Evolutionary conservation across 441 rosid species (phyloP), one percentile per base, ranked within the genome.

Genomic region (Pelargonium australe): DNA sequence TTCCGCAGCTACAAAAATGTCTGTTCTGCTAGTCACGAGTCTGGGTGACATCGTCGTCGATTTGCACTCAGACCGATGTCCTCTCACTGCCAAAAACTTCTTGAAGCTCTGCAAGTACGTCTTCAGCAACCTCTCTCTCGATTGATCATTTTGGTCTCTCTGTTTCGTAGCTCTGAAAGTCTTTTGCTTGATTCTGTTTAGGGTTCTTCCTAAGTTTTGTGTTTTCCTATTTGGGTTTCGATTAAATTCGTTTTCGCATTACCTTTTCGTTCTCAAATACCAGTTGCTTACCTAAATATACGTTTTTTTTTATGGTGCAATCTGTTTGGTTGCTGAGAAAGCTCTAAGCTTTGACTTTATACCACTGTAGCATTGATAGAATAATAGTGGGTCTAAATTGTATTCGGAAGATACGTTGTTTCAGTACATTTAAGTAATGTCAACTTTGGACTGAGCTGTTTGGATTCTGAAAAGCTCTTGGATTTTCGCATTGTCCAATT

Each of bases 61-160:
- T 79, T 78, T 95, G 70, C 76, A 75, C 58, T 64, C 94, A 0
- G 85, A 80, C 19, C 83, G 81, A 76, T 95, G 99, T 64, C 98
- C 96, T 5, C 76, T 95, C 58, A 92, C 98, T 62, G 84, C 83
- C 87, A 92, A 95, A 73, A 95, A 89, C 80, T 92, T 95, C 82
- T 81, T 95, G 81, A 92, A 92, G 85, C 97, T 95, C 73, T 95
- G 99, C 98, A 92, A 80, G 99, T 85, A 53, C 68, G 81, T 71
- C 34, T 57, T 44, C 65, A 28, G 11, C 43, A 25, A 51, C 17
- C 1, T 40, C 34, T 64, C 49, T 64, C 51, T 40, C 62, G 23
- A 20, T 20, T 20, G 23, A 20, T 60, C 11, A 13, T 0, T 23
- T 66, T 1, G 37, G 3, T 31, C 37, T 31, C 37, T 31, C 37